Evolutionary conservation across 2,329 filamentous ascomycete species (phyloP), one percentile per base, ranked within the genome.

Genomic region (Neurospora crassa): DNA sequence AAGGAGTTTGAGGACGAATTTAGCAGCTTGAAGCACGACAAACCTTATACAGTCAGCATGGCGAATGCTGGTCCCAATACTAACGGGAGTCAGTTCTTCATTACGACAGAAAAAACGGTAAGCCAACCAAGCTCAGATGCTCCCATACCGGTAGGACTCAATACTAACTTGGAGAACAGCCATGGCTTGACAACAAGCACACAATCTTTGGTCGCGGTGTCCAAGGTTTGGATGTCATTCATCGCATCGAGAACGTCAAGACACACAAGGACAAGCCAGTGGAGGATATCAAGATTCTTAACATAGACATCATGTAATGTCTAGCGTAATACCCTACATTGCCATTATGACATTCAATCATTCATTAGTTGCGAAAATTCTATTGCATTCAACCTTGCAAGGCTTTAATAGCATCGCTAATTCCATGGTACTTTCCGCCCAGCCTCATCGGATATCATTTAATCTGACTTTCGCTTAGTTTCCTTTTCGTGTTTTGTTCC

Each of bases 31-130:
- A 93, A 91, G 80, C 96, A 99, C 78, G 96, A 99, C 83, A 97
- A 96, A 82, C 92, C 96, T 1, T 99, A 97, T 80, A 98, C 94
- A 0, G 86, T 98, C 71, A 96, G 92, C 79, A 99, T 99, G 96
- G 96, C 96, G 14, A 99, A 99, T 80, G 95, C 96, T 0, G 96
- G 96, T 0, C 93, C 94, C 0, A 94, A 95, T 77, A 97, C 94
- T 43, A 99, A 99, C 79, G 96, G 92, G 16, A 96, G 92, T 78
- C 96, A 99, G 80, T 99, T 99, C 80, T 99, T 99, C 78, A 97
- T 99, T 75, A 99, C 96, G 0, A 97, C 95, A 0, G 96, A 97
- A 81, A 97, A 97, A 83, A 94, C 96, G 75, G 90, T 91, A 83
- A 83, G 40, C 40, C 8, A 40, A 40, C 37, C 37, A 40, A 10